Percentiles rank a stretch among this genome's conserved stretches.
phyloP scores from a whole-genome alignment of 139 green algal genomes.

The Chlorella vulgaris region DNA sequence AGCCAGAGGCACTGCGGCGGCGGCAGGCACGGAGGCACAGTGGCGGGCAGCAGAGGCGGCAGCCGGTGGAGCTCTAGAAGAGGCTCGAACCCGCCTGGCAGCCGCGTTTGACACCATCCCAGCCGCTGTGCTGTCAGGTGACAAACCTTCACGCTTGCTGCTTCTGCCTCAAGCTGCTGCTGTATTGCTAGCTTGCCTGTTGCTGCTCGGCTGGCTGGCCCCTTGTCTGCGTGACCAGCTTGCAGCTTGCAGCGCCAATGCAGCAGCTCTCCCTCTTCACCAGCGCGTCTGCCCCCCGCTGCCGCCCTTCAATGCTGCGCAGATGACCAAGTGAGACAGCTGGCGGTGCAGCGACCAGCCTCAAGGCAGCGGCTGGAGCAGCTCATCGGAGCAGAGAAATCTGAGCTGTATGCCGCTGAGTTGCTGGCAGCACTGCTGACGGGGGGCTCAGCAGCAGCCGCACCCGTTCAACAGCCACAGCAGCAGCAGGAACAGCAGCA shows the following conservation, averaged over 20 bases:
- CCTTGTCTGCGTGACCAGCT: no score
- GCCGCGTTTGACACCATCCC: neutral
- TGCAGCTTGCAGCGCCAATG: no score
- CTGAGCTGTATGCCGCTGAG: neutral
- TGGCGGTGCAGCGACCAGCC: neutral
- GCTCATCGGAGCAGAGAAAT: constrained; percentile 14
- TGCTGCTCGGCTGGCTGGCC: no score
- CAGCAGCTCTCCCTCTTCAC: no score
- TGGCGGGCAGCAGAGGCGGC: neutral
- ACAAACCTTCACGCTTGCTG: neutral
- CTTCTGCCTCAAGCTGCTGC: neutral
- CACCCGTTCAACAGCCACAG: neutral
- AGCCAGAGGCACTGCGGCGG: no score
- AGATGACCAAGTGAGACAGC: constrained; percentile 8
- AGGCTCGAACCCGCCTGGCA: neutral
- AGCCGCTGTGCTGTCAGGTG: constrained; percentile 9
- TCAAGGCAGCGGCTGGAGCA: constrained; percentile 1
- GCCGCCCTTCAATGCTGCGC: no score
- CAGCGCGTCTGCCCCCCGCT: no score
- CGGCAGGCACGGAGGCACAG: neutral
- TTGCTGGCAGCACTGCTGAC: constrained; percentile 13
- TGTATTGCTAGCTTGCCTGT: no score
- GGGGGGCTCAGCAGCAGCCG: neutral
- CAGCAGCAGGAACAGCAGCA: neutral
- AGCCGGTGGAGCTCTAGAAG: neutral